A percentile compares a stretch with the other conserved stretches of the same genome.
phyloP scores from a whole-genome alignment of 192 early-diverging fungal species.

The Coemansia sp. region DNA sequence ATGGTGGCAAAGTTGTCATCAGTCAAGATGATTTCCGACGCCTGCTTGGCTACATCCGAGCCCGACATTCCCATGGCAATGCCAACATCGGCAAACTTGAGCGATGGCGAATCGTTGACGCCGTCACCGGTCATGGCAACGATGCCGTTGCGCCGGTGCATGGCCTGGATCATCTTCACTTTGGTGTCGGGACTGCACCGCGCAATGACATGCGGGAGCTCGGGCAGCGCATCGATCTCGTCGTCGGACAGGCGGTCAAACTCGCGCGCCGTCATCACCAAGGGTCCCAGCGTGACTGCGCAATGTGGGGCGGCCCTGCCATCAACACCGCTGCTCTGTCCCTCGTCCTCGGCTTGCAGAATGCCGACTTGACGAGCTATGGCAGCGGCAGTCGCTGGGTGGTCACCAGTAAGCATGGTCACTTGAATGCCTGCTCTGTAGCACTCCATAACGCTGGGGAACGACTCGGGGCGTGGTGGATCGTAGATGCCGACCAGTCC shows the following conservation, averaged over 20 bases:
- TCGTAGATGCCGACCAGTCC: slow-evolving; percentile 92
- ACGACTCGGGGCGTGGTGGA: slow-evolving; percentile 73
- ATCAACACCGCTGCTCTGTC: too few relatives aligned
- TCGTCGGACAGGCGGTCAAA: slow-evolving; percentile 83
- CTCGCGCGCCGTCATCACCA: slow-evolving; percentile 81
- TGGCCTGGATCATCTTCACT: slow-evolving; percentile 91
- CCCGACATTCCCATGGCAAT: slow-evolving; percentile 68
- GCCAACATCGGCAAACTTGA: slow-evolving; percentile 75
- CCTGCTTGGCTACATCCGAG: slow-evolving; percentile 71
- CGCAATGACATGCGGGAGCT: slow-evolving; percentile 88
- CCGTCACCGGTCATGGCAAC: slow-evolving; percentile 92
- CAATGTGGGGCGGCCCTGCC: slow-evolving; percentile 33
- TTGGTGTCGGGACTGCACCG: slow-evolving; percentile 94
- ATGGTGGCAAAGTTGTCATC: slow-evolving; percentile 83
- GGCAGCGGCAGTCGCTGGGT: slow-evolving; percentile 83
- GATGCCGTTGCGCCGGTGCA: slow-evolving; percentile 71
- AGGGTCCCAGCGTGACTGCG: slow-evolving; percentile 23
- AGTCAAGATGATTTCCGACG: slow-evolving; percentile 83
- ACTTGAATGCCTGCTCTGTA: slow-evolving; percentile 90
- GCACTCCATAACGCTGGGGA: slow-evolving; percentile 66
- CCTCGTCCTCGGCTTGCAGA: slow-evolving; percentile 46
- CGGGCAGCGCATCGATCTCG: slow-evolving; percentile 67
- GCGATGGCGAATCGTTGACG: slow-evolving; percentile 74
- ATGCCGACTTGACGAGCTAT: slow-evolving; percentile 88
- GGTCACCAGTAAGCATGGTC: slow-evolving; percentile 95